Evolutionary conservation across 2,329 filamentous ascomycete genomes (phyloP), one percentile per base, ranked within the genome.

Genomic region (Ophidiomyces ophidiicola): DNA sequence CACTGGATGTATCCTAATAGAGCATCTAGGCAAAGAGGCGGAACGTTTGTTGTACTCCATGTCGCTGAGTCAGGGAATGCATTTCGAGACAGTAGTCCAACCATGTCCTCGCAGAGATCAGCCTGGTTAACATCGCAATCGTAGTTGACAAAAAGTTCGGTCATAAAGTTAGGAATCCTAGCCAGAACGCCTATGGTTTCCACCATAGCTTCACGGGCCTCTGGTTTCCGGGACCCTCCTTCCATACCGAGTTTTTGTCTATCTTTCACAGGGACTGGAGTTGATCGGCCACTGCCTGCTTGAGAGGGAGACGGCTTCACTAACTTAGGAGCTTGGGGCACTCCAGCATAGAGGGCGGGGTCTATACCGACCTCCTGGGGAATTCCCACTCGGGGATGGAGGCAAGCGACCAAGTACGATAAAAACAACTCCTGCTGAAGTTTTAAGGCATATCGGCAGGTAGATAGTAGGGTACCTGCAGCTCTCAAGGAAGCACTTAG

Each of bases 1-100:
- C 85, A 94, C 54, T 94, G 87, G 23, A 98, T 76, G 52, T 87
- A 96, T 11, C 85, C 80, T 17, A 98, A 69, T 7, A 98, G 68
- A 6, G 90, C 86, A 62, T 98, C 90, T 15, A 98, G 69, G 53
- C 90, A 98, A 2, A 98, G 67, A 0, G 90, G 90, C 11, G 90
- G 90, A 1, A 98, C 92, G 55, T 93, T 98, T 4, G 88, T 94
- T 7, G 90, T 98, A 58, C 92, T 98, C 90, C 90, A 98, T 4
- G 87, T 94, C 4, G 88, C 90, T 6, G 90, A 94, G 58, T 98
- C 90, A 0, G 90, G 92, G 48, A 98, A 82, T 2, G 90, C 90
- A 57, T 94, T 98, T 43, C 90, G 76, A 14, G 90, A 88, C 11
- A 98, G 67, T 23, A 98, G 71, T 0, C 90, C 88, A 44, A 98